Evolutionary conservation across 768 basidiomycete genomes (phyloP), one percentile per base, ranked within the genome.

Genomic region (Clitopilus passeckerianus): DNA sequence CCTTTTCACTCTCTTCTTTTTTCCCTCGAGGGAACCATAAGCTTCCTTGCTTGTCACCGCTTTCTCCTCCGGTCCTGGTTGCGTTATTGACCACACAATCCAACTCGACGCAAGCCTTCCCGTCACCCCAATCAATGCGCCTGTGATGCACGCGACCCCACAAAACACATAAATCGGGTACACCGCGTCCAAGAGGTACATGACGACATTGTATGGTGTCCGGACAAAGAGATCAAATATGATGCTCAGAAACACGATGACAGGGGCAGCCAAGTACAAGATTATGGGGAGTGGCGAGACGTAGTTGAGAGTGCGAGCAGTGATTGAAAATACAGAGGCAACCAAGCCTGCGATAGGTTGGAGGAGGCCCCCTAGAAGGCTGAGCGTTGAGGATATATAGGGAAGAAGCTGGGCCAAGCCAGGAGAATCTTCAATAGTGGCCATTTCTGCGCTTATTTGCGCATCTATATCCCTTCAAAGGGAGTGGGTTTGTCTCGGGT

Each of bases 81-180:
- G 46, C 18, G 22, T 18, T 18, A 50, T 16, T 5, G 46, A 41
- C 37, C 22, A 50, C n/a, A 50, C 46, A 23, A 55, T 55, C 54
- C 54, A 24, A 50, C 20, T 30, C 15, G 59, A 41, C 1, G 64
- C 58, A 23, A 68, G 20, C 35, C 66, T 53, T 7, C 65, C 85
- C 12, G 71, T 60, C 0, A 77, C 53, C 2, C 85, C 85, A 0
- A 86, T 46, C 18, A 77, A 16, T 9, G 69, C 71, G 6, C 85
- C 85, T 8, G 74, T 73, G 54, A 86, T 79, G 61, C 81, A 84
- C 0, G 85, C 84, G 0, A 82, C 77, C 1, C 82, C 82, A 37
- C 74, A 77, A 60, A 86, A 79, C 14, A 85, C 77, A 62, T 86
- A 86, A 34, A 85, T 55, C 0, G 85, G 85, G 53, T 81, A 83